Conservation (phyloP, 1,284 basidiomycete species). For the Fomitopsis betulina region DNA sequence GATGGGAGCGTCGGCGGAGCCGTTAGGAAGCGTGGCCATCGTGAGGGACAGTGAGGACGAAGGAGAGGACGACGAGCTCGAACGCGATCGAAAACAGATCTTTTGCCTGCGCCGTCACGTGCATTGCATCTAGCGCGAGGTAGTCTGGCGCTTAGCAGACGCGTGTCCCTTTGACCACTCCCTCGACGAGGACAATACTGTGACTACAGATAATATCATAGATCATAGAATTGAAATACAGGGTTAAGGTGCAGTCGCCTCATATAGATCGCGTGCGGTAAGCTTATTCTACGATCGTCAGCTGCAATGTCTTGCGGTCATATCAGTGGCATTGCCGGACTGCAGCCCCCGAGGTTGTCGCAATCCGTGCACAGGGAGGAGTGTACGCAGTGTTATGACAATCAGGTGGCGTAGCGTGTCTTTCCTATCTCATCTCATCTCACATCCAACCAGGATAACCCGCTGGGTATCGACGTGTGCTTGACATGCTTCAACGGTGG, state of each 20-base stretch:
- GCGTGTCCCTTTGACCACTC: background rate
- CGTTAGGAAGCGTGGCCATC: constrained; percentile 34
- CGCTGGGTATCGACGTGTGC: constrained; percentile 86
- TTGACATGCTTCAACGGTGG: constrained; percentile 92
- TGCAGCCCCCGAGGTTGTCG: constrained; percentile 39
- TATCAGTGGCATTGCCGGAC: constrained; percentile 31
- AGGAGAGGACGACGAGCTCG: background rate
- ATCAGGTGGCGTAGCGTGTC: constrained; percentile 58
- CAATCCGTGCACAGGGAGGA: constrained; percentile 79
- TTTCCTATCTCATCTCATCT: background rate
- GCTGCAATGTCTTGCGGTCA: constrained; percentile 25
- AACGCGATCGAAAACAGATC: background rate
- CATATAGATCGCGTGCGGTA: background rate
- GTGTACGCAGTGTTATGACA: constrained; percentile 96
- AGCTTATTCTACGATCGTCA: background rate
- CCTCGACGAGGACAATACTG: background rate
- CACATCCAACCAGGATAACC: constrained; percentile 49
- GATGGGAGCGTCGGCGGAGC: constrained; percentile 32
- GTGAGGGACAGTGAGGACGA: background rate
- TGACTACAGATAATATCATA: no score
- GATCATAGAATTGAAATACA: background rate
- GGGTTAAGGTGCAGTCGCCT: background rate
- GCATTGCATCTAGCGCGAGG: background rate
- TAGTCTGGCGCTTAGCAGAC: background rate
- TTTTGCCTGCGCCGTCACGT: constrained; percentile 5